A percentile compares a stretch with the other conserved stretches of the same genome.
phyloP scores from a whole-genome alignment of 305 asterid species.

The Withania somnifera region DNA sequence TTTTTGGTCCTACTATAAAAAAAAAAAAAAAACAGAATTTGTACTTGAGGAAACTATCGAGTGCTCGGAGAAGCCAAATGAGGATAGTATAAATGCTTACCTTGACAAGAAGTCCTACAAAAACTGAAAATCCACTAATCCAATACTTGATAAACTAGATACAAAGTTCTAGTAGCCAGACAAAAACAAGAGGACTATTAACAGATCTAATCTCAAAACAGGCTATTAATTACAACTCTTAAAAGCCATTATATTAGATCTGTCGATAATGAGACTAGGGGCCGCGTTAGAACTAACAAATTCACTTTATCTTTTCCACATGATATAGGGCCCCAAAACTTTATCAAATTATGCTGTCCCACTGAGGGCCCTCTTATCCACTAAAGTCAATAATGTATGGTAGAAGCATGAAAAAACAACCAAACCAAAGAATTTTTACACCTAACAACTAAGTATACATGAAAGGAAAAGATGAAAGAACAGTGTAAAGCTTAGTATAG shows the following conservation, averaged over 20 bases:
- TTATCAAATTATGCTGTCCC: conserved; percentile 34
- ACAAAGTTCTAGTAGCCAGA: conserved; percentile 2
- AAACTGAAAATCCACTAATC: background rate
- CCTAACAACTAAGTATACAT: conserved; percentile 14
- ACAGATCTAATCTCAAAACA: conserved; percentile 34
- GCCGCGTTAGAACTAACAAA: conserved; percentile 12
- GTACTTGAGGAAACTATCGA: background rate
- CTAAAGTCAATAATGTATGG: conserved; percentile 27
- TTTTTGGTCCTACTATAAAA: background rate
- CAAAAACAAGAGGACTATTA: conserved; percentile 6
- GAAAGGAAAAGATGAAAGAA: conserved; percentile 6
- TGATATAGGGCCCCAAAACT: conserved; percentile 27
- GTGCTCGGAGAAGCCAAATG: background rate
- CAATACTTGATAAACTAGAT: background rate
- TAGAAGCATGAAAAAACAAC: conserved; percentile 9
- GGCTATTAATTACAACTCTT: conserved; percentile 17
- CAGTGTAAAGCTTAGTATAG: background rate
- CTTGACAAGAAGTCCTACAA: background rate
- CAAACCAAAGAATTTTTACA: conserved; percentile 30
- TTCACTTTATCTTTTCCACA: conserved; percentile 23
- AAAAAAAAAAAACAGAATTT: background rate
- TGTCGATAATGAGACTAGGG: conserved; percentile 13
- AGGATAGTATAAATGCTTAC: background rate
- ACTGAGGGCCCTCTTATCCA: conserved; percentile 49
- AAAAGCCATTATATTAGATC: conserved; percentile 28